Evolutionary conservation across 23 red algal genomes (phyloP), one percentile per base, ranked within the genome.

Genomic region (Gracilaria gracilis): DNA sequence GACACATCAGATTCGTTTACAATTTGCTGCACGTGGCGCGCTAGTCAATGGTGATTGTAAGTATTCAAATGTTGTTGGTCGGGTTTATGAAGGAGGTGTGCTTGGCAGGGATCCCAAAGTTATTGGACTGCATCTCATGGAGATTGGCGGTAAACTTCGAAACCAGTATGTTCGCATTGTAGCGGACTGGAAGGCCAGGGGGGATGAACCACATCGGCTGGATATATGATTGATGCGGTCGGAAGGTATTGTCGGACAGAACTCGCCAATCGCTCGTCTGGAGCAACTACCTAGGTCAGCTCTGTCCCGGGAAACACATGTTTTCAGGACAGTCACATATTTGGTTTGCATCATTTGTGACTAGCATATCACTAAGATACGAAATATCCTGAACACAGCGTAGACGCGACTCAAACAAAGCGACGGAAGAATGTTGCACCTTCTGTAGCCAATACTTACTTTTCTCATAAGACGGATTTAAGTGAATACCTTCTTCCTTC

Each of bases 1-100:
- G 23, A 80, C 72, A 37, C 70, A 80, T 31, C 86, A 80, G 37
- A 89, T 78, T 64, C 74, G 74, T 3, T 28, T 89, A 35, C 86
- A 89, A 70, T 87, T 72, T 58, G 65, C 83, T 9, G 50, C 58
- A 0, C 35, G 74, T 11, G 74, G 69, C 21, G 69, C 62, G 16
- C 37, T 38, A 9, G 31, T 78, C 12, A 78, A 58, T 35, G 86
- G 74, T 37, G 86, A 78, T 67, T 70, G 33, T 13, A 78, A 79
- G 14, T 89, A 79, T 89, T 69, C 31, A 16, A 35, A 67, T n/a
- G 57, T 70, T 33, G 77, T 53, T 47, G 55, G 77, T 16, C 49
- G 77, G 1, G 44, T 57, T 8, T 73, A 73, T 73, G 67, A 55
- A 12, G 77, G 51, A 58, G 49, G 49, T n/a, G 39, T 85, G 2